These are phyloP conservation scores for Nymphaea colorata DNA, from an alignment of 164 flowering plant genomes.

Conservation along the genomic window DNA sequence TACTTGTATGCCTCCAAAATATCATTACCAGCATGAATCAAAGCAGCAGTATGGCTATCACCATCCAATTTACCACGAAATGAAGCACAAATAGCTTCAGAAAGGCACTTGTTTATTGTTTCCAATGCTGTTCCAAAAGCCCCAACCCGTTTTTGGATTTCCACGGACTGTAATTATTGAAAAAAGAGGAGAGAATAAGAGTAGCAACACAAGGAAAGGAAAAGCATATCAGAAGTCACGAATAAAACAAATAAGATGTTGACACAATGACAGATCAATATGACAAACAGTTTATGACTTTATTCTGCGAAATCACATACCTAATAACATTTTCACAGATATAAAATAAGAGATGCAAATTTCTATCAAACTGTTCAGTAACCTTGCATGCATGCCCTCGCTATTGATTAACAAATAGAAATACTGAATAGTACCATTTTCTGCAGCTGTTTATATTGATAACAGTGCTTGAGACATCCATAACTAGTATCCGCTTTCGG, in stretches of 20 bases:
- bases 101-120: constrained; percentile 84
- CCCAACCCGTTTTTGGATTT: constrained; percentile 84
- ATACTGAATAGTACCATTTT: too few species aligned
- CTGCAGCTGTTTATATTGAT: too few species aligned
- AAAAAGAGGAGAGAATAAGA: background rate
- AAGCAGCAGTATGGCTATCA: constrained; percentile 77
- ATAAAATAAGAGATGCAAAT: too few species aligned
- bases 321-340: too few species aligned
- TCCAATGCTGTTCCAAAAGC: constrained; percentile 88
- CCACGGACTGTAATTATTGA: constrained; percentile 50
- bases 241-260: background rate
- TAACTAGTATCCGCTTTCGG: too few species aligned
- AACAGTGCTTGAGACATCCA: too few species aligned
- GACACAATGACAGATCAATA: too few species aligned
- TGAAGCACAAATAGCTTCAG: constrained; percentile 82
- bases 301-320: too few species aligned
- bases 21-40: constrained; percentile 74
- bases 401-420: too few species aligned
- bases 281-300: too few species aligned
- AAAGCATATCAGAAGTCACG: background rate
- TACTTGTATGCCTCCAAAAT: constrained; percentile 72
- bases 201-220: background rate
- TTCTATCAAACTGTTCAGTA: too few species aligned
- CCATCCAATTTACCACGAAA: constrained; percentile 89
- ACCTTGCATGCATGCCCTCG: too few species aligned